A percentile compares a stretch with the other conserved stretches of the same genome.
Evolutionary conservation across 2,329 filamentous ascomycete species (phyloP).

Genomic region (Bimuria novae-zelandiae): DNA sequence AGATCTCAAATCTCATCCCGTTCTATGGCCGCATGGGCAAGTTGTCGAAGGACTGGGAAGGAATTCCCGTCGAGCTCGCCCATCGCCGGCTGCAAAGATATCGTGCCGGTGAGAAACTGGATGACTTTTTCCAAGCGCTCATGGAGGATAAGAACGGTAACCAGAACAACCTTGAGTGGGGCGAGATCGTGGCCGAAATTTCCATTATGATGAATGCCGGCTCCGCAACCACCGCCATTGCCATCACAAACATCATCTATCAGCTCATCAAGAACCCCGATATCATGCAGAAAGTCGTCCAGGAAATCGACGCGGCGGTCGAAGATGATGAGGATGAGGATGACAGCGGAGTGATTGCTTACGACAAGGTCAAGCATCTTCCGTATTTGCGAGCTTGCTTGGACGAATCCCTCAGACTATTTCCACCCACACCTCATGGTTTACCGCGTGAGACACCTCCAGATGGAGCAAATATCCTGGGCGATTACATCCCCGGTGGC

Average conservation of each 20-base stretch:
- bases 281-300: slow-evolving; percentile 27
- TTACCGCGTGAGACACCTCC: slow-evolving; percentile 43
- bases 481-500: slow-evolving; percentile 34
- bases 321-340: slow-evolving; percentile 34
- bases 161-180: slow-evolving; percentile 57
- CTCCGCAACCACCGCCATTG: slow-evolving; percentile 57
- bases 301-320: slow-evolving; percentile 35
- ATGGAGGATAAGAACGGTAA: slow-evolving; percentile 57
- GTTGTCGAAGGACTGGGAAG: slow-evolving; percentile 51
- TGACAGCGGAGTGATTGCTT: slow-evolving; percentile 29
- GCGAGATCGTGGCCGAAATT: slow-evolving; percentile 63
- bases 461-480: slow-evolving; percentile 30
- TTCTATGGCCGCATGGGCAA: slow-evolving; percentile 49
- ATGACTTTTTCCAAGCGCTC: slow-evolving; percentile 63
- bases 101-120: slow-evolving; percentile 58
- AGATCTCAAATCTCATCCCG: slow-evolving; percentile 54
- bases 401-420: slow-evolving; percentile 50
- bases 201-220: slow-evolving; percentile 58
- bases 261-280: slow-evolving; percentile 56
- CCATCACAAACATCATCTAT: slow-evolving; percentile 60
- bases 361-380: slow-evolving; percentile 38
- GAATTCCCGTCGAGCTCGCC: slow-evolving; percentile 55
- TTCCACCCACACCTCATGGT: slow-evolving; percentile 51
- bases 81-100: slow-evolving; percentile 53
- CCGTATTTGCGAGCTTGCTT: slow-evolving; percentile 48